phyloP scores from a whole-genome alignment of 2,329 filamentous ascomycete genomes.

The Ascomycota sp. region DNA sequence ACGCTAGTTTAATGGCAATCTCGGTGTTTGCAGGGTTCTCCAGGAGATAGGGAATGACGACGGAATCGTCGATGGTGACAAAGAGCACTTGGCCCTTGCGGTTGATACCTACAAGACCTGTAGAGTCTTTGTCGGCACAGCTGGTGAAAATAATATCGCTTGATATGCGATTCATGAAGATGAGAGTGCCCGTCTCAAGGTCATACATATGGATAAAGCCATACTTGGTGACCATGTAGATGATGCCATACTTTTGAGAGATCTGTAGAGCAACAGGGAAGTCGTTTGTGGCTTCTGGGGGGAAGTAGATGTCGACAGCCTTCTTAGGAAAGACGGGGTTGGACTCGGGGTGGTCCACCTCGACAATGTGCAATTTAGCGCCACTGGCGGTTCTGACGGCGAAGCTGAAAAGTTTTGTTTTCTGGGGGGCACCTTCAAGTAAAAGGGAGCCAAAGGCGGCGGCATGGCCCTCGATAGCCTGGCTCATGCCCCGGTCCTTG shows the following conservation, averaged over 20 bases:
- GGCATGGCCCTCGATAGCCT: slow-evolving; percentile 92
- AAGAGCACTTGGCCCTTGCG: slow-evolving; percentile 92
- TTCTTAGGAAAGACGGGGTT: slow-evolving; percentile 90
- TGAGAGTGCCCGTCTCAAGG: slow-evolving; percentile 80
- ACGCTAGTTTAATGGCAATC: slow-evolving; percentile 89
- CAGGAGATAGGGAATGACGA: slow-evolving; percentile 81
- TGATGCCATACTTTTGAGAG: slow-evolving; percentile 86
- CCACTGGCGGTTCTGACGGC: slow-evolving; percentile 76
- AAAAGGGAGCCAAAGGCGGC: slow-evolving; percentile 81
- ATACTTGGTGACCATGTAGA: slow-evolving; percentile 96
- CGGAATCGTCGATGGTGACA: slow-evolving; percentile 81
- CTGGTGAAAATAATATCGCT: slow-evolving; percentile 98
- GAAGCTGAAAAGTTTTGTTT: slow-evolving; percentile 93
- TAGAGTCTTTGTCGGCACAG: slow-evolving; percentile 60
- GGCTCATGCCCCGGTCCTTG: slow-evolving; percentile 86
- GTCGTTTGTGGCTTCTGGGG: slow-evolving; percentile 82
- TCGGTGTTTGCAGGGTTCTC: slow-evolving; percentile 89
- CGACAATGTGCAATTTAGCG: slow-evolving; percentile 91
- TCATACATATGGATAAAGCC: slow-evolving; percentile 98
- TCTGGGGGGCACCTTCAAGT: slow-evolving; percentile 70
- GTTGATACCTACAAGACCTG: slow-evolving; percentile 87
- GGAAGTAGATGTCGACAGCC: slow-evolving; percentile 95
- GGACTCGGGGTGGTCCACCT: slow-evolving; percentile 80
- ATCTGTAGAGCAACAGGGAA: slow-evolving; percentile 97
- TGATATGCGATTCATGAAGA: slow-evolving; percentile 99